Base-by-base conservation (phyloP, 768 basidiomycete genomes). In the Hydnomerulius pinastri region DNA sequence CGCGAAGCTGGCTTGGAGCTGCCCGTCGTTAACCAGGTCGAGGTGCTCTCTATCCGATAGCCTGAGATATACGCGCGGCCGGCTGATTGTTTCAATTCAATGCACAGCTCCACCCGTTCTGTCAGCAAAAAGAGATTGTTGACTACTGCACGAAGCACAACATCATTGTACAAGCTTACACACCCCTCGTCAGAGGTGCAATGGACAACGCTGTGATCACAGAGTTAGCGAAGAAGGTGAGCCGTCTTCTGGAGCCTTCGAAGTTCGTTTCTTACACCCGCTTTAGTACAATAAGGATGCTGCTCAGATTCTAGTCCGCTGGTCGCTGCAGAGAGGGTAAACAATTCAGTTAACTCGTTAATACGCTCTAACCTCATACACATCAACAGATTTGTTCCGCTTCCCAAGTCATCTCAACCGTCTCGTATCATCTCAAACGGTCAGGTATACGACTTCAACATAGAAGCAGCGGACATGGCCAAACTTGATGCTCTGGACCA, bases 281-380 rank as follows among this genome's bases (percentile, higher is more conserved):
- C 28, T 17, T 18, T 51, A 87, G 82, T 68, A 82, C 58, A 64
- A 71, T 40, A 79, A 80, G 44, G 78, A 81, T 29, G 76, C 78
- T 12, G 82, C 89, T 25, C 92, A 94, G 57, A 74, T 93, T 30
- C 76, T 94, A n/a, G 71, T 93, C 47, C 81, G 91, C 12, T 94
- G 91, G 89, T 91, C 90, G 13, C 71, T 96, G 13, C 92, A 94
- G 61, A 79, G 77, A 57, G 81, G 82, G 85, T 86, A 57, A 50
- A 17, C 15, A 33, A 77, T 66, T 27, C 18, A 23, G 5, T 11
- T 20, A 36, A 57, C 11, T 30, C 6, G 33, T 41, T n/a, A 25
- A 35, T 37, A 18, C 17, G 29, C 15, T 23, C 50, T 54, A 12
- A 58, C 17, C 13, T 28, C 6, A 28, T 23, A 23, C 23, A 30